A percentile compares a stretch with the other conserved stretches of the same genome.
phyloP scores from a whole-genome alignment of 1,284 basidiomycete genomes.

The Vanrija pseudolonga region DNA sequence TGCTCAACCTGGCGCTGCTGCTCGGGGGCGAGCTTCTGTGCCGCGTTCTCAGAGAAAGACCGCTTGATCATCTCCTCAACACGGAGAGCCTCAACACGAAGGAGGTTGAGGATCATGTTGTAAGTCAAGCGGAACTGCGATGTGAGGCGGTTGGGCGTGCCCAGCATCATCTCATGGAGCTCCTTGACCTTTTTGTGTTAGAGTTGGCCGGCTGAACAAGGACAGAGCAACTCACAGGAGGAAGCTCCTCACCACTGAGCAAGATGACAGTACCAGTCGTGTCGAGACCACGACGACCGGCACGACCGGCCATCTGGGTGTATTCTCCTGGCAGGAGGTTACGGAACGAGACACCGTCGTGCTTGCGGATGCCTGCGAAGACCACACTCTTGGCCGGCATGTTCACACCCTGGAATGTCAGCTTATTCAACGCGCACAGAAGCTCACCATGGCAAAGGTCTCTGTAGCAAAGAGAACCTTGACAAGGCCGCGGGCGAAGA shows the following conservation, averaged over 20 bases:
- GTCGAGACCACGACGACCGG: slow-evolving; percentile 92
- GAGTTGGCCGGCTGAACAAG: neutral
- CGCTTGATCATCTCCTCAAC: slow-evolving; percentile 99
- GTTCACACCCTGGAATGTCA: slow-evolving; percentile 77
- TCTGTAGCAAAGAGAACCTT: slow-evolving; percentile 98
- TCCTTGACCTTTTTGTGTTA: slow-evolving; percentile 58
- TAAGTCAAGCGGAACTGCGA: slow-evolving; percentile 98
- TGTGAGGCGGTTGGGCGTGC: slow-evolving; percentile 82
- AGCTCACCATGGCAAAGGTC: slow-evolving; percentile 92
- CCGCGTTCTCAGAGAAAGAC: slow-evolving; percentile 96
- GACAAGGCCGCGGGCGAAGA: slow-evolving; percentile 93
- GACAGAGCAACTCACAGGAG: slow-evolving; percentile 61
- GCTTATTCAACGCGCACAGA: neutral
- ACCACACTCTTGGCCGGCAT: slow-evolving; percentile 99
- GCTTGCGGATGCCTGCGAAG: slow-evolving; percentile 91
- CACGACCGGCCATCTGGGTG: slow-evolving; percentile 98
- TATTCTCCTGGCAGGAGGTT: slow-evolving; percentile 81
- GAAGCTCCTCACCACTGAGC: slow-evolving; percentile 72
- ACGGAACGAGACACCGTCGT: slow-evolving; percentile 89
- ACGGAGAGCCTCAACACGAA: slow-evolving; percentile 90
- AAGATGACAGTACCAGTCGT: slow-evolving; percentile 94
- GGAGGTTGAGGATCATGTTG: slow-evolving; percentile 97
- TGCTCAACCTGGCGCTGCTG: slow-evolving; percentile 82
- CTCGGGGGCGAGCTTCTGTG: slow-evolving; percentile 86
- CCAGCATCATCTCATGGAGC: slow-evolving; percentile 87